Conservation (phyloP, 805 yeast species). For the Lachancea dasiensis region DNA sequence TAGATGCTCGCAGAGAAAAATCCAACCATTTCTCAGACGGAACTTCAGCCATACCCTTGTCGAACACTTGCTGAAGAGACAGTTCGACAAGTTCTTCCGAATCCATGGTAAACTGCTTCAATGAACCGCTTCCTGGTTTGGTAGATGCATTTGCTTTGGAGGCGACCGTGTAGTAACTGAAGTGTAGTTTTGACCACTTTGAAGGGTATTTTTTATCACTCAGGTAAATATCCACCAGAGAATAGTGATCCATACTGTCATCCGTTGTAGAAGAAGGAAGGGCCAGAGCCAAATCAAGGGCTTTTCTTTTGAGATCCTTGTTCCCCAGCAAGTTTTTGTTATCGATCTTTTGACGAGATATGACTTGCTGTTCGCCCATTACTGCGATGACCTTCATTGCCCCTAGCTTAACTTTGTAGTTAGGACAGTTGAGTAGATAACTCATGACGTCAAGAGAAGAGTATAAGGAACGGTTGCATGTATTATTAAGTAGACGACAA, state of each 20-base stretch:
- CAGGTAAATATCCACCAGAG: slow-evolving; percentile 43
- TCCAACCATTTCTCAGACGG: slow-evolving; percentile 63
- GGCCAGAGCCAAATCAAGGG: slow-evolving; percentile 48
- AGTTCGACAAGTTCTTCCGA: slow-evolving; percentile 51
- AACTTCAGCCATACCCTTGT: slow-evolving; percentile 47
- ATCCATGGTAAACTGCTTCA: slow-evolving; percentile 45
- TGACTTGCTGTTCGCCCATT: slow-evolving; percentile 55
- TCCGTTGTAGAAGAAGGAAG: slow-evolving; percentile 45
- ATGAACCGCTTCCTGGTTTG: slow-evolving; percentile 17
- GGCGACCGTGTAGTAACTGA: slow-evolving; percentile 43
- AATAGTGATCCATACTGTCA: slow-evolving; percentile 35
- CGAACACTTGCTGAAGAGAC: slow-evolving; percentile 56
- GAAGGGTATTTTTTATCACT: slow-evolving; percentile 43
- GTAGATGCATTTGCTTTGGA: slow-evolving; percentile 9
- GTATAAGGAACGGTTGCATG: slow-evolving; percentile 62
- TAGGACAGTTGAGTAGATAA: slow-evolving; percentile 51
- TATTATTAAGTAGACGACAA: slow-evolving; percentile 56
- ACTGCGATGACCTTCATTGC: slow-evolving; percentile 57
- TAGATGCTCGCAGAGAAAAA: slow-evolving; percentile 53
- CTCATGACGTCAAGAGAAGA: slow-evolving; percentile 58
- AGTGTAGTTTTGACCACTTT: slow-evolving; percentile 51
- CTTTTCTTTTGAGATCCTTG: slow-evolving; percentile 37
- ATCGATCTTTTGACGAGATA: slow-evolving; percentile 28
- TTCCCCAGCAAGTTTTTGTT: slow-evolving; percentile 21
- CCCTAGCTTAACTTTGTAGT: slow-evolving; percentile 50